Evolutionary conservation across 1,284 basidiomycete genomes (phyloP).

Genomic region (Gomphus bonarii): DNA sequence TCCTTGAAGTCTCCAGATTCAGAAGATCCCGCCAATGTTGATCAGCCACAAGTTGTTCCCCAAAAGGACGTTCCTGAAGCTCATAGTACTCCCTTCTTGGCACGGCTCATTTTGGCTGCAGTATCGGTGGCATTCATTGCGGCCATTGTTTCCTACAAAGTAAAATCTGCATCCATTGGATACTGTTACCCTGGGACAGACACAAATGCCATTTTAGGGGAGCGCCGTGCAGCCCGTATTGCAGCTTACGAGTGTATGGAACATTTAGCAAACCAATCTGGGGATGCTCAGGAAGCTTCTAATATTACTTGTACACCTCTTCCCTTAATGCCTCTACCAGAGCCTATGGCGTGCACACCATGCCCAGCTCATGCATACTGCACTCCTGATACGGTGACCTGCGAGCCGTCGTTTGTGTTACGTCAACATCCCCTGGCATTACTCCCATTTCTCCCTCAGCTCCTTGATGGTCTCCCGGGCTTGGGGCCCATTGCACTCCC

Average conservation of each 20-base stretch:
- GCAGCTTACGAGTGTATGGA: conserved; percentile 49
- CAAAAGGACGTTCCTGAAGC: conserved; percentile 14
- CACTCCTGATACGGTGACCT: conserved; percentile 50
- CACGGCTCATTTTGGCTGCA: conserved; percentile 30
- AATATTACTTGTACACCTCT: conserved; percentile 40
- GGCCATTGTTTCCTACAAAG: conserved; percentile 42
- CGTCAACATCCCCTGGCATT: conserved; percentile 42
- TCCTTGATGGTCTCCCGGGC: conserved; percentile 66
- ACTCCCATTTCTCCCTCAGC: conserved; percentile 40
- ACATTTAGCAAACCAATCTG: conserved; percentile 13
- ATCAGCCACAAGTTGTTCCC: conserved; percentile 17
- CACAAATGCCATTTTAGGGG: conserved; percentile 53
- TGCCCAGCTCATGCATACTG: conserved; percentile 83
- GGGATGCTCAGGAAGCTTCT: conserved; percentile 18
- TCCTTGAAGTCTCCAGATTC: conserved; percentile 21
- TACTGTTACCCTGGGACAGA: conserved; percentile 66
- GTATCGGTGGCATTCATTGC: conserved; percentile 30
- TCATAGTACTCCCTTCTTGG: conserved; percentile 17
- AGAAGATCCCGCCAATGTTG: conserved; percentile 22
- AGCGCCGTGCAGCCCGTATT: conserved; percentile 31
- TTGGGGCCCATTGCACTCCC: conserved; percentile 72
- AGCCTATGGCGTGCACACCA: conserved; percentile 66
- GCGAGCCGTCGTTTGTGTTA: conserved; percentile 69
- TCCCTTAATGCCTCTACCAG: conserved; percentile 45
- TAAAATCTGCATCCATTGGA: conserved; percentile 63